phyloP scores from a whole-genome alignment of 2,329 filamentous ascomycete genomes.

The Tolypocladium guangdongense region DNA sequence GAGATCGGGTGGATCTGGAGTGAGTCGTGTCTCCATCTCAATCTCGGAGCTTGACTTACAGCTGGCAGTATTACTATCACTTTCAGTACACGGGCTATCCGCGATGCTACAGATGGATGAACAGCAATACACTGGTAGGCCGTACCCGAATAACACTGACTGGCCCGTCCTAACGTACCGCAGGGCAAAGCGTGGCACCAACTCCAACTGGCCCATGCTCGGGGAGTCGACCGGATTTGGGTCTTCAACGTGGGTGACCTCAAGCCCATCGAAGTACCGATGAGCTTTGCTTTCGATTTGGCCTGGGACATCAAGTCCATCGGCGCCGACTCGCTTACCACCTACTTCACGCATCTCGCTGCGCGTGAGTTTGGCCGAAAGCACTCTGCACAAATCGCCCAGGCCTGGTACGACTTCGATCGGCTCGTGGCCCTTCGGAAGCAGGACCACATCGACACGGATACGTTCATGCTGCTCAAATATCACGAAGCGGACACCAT shows the following conservation, averaged over 20 bases:
- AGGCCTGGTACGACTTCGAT: slow-evolving; percentile 42
- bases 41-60: slow-evolving; percentile 6
- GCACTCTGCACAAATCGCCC: slow-evolving; percentile 33
- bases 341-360: slow-evolving; percentile 36
- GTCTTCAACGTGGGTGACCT: slow-evolving; percentile 53
- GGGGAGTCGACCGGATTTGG: slow-evolving; percentile 43
- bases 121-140: slow-evolving; percentile 44
- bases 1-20: slow-evolving; percentile 44
- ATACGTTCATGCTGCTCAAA: slow-evolving; percentile 46
- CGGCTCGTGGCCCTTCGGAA: slow-evolving; percentile 39
- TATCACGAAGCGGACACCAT: slow-evolving; percentile 48
- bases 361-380: slow-evolving; percentile 38
- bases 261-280: slow-evolving; percentile 45
- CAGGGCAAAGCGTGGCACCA: slow-evolving; percentile 35
- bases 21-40: slow-evolving; percentile 13
- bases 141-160: fast-evolving
- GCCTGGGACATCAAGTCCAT: slow-evolving; percentile 43
- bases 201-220: slow-evolving; percentile 40
- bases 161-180: neutral
- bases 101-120: slow-evolving; percentile 50
- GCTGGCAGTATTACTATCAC: slow-evolving; percentile 35
- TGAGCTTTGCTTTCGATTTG: slow-evolving; percentile 43
- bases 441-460: slow-evolving; percentile 47
- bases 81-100: slow-evolving; percentile 53
- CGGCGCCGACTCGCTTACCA: slow-evolving; percentile 23